A percentile compares a stretch with the other conserved stretches of the same genome.
Conservation (phyloP, 441 rosid species). For the Adansonia gregorii region DNA sequence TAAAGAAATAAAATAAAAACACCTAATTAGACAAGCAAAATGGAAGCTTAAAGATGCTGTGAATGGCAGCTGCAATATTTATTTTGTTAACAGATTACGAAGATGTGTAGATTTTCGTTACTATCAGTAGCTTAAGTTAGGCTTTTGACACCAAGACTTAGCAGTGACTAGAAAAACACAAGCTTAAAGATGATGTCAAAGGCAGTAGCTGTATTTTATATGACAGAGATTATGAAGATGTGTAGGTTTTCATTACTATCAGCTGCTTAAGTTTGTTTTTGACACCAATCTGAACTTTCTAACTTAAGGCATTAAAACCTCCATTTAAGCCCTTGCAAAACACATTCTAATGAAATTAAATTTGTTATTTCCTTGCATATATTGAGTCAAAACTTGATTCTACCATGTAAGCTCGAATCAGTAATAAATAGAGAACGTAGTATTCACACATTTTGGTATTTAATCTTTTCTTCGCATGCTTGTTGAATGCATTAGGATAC, state of each 20-base stretch:
- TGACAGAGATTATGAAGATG: neutral
- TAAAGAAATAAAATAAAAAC: neutral
- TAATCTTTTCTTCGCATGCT: neutral
- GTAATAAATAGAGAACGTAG: neutral
- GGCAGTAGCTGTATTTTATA: neutral
- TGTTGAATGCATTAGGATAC: neutral
- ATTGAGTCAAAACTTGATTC: conserved; percentile 1
- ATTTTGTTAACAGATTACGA: neutral
- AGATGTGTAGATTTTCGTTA: neutral
- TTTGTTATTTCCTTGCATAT: neutral
- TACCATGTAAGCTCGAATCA: neutral
- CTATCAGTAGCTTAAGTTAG: neutral
- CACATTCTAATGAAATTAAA: neutral
- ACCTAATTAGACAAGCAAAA: neutral
- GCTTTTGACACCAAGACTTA: neutral
- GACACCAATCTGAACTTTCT: neutral
- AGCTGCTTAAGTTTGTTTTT: neutral
- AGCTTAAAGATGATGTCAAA: neutral
- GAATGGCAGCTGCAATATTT: neutral
- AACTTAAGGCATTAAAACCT: neutral
- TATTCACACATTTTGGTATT: neutral
- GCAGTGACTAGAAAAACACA: neutral
- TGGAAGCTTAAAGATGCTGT: neutral
- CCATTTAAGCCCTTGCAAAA: neutral
- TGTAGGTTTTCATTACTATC: neutral